Conservation (phyloP, 441 rosid genomes). For the Bruguiera hainesii region DNA sequence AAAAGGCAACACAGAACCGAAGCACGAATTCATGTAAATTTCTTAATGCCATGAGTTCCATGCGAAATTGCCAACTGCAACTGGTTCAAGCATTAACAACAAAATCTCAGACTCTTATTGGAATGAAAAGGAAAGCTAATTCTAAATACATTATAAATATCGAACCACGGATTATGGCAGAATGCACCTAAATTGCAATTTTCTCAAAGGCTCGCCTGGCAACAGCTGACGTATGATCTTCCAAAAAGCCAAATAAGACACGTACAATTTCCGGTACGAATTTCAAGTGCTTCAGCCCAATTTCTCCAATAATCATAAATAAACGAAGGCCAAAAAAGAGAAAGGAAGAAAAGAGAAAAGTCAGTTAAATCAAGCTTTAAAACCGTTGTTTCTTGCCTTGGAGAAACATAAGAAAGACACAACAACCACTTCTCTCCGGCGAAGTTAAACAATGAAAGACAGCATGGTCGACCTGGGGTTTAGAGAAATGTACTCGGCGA, state of each 20-base stretch:
- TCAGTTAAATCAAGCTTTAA: not conserved
- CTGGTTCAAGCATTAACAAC: not conserved
- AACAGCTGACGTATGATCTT: conserved; percentile 86
- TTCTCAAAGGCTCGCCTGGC: conserved; percentile 74
- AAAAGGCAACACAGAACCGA: not conserved
- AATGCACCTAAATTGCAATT: conserved; percentile 65
- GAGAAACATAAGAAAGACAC: too few species aligned
- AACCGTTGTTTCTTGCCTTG: too few species aligned
- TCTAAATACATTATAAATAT: not conserved
- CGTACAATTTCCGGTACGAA: conserved; percentile 75
- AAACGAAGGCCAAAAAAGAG: conserved; percentile 1
- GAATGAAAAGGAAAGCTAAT: not conserved
- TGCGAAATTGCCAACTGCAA: not conserved
- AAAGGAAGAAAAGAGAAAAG: not conserved
- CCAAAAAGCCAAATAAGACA: conserved; percentile 56
- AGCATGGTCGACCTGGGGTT: not conserved
- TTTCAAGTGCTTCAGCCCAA: conserved; percentile 71
- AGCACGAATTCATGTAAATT: not conserved
- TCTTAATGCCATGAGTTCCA: not conserved
- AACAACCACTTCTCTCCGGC: not conserved
- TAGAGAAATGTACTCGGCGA: conserved; percentile 52
- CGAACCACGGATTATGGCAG: not conserved
- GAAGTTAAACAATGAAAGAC: not conserved
- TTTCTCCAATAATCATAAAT: conserved; percentile 74
- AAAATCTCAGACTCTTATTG: not conserved